Base-by-base conservation (phyloP, 73 alveolate genomes). In the Paramecium biaurelia region DNA sequence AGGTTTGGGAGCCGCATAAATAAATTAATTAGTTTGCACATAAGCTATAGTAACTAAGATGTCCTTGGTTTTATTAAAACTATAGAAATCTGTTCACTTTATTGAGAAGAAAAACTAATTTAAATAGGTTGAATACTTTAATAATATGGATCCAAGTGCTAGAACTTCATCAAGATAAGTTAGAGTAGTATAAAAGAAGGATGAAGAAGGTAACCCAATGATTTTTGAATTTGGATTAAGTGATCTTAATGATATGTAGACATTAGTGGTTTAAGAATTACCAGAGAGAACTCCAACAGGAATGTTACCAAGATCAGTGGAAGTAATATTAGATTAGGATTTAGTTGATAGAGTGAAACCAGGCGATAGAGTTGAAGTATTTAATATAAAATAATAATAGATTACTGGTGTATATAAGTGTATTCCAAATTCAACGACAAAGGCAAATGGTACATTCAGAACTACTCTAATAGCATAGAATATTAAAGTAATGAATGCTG, bases 211-310 rank as follows among this genome's bases (percentile, higher is more conserved):
- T 21, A 94, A 97, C 89, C 99, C 99, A 23, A 93, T 97, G 84
- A 85, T 95, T 68, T 92, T 97, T 20, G 99, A 98, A 92, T 98
- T 94, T 92, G 99, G 99, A 18, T 93, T 92, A 76, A 94, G 99
- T 94, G 93, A 93, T 85, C 96, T 93, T 87, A 94, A 95, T 93
- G 99, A 99, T 76, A 85, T 93, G 49, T 98, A 99, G 95, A 94
- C 95, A 28, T 86, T 99, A 45, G 86, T 95, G 63, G 92, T 99
- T 6, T 99, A 99, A 94, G 99, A 99, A 94, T 92, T 98, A 67
- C 99, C 99, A 2, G 99, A 99, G 87, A 96, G 99, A 58, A 97
- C 99, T 0, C 99, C 99, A 1, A 92, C 99, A 45, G 99, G 99
- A 28, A 98, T 97, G 92, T 95, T 99, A 68, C 99, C 99, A 47